Base-by-base conservation (phyloP, 768 basidiomycete genomes). In the Coprinellus aureogranulatus region DNA sequence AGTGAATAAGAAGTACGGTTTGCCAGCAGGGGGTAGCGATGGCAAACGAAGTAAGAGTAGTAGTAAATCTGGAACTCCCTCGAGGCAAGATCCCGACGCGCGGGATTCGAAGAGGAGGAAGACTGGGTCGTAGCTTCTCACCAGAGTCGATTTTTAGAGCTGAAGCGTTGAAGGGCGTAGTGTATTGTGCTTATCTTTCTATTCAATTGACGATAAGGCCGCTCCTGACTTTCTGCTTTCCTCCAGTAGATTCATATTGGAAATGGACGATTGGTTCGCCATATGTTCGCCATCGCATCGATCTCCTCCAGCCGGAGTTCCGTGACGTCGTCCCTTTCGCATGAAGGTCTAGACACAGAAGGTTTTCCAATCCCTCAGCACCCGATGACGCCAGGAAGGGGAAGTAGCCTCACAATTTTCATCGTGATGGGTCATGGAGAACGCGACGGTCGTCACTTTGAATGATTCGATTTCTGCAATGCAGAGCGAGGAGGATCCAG, bases 1-100 rank as follows among this genome's bases (percentile, higher is more conserved):
- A 8, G 61, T 76, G 37, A 76, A 77, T 60, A 91, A 90, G 75
- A 75, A 68, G 54, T 62, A 76, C 11, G 80, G 82, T 1, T 83
- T 81, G 64, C 60, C 58, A 53, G 31, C 42, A 26, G 65, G 65
- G 28, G 58, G 66, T 44, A 50, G 59, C 12, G 69, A 72, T 34
- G 64, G 59, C 0, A 53, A 46, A 39, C 18, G 41, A 30, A 53
- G 53, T 46, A 60, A 56, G 26, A 46, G 51, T 26, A 62, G 62
- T 11, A 67, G 57, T 30, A 65, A 64, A 28, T 37, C 57, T 40
- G 57, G 57, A 5, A 59, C 31, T 20, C 50, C 50, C 14, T 14
- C 50, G 31, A 37, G 46, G 25, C 46, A 48, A 22, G 46, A 48
- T 22, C 51, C 47, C 4, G 70, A 72, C 28, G 56, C 48, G 25